Conservation (phyloP, 164 flowering plant genomes). For the Piper longum region DNA sequence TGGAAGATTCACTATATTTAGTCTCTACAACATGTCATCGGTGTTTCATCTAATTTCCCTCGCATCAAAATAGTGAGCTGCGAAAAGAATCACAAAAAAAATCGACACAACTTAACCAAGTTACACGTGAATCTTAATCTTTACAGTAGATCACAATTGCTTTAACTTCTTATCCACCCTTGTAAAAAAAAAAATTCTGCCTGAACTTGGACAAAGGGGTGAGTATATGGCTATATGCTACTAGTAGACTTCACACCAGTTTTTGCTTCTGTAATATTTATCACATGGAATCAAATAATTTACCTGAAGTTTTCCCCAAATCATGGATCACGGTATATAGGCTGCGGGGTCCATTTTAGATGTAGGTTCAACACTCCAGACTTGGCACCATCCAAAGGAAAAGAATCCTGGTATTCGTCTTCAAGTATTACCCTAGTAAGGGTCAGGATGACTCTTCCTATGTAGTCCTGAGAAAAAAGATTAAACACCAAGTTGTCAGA, state of each 20-base stretch:
- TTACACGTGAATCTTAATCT: too few species aligned
- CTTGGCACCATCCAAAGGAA: conserved; percentile 61
- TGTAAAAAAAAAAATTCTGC: not conserved
- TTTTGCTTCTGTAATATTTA: not conserved
- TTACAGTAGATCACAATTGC: too few species aligned
- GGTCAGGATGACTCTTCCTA: conserved; percentile 87
- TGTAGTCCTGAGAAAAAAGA: conserved; percentile 52
- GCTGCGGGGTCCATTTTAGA: conserved; percentile 90
- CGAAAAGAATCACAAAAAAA: not conserved
- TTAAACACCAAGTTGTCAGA: not conserved
- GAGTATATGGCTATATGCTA: not conserved
- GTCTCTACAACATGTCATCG: not conserved
- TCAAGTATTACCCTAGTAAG: conserved; percentile 83
- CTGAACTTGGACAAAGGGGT: not conserved
- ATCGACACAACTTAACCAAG: too few species aligned
- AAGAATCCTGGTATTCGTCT: conserved; percentile 61
- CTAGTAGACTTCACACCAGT: not conserved
- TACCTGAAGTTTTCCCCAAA: not conserved
- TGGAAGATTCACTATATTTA: too few species aligned
- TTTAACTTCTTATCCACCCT: too few species aligned
- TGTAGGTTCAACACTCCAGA: conserved; percentile 56
- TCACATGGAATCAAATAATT: not conserved
- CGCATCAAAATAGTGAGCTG: not conserved
- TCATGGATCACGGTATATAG: conserved; percentile 65
- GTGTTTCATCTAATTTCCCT: not conserved